These are phyloP conservation scores for Botrytis sinoallii DNA, from an alignment of 2,329 filamentous ascomycete genomes.

Conservation along the genomic window DNA sequence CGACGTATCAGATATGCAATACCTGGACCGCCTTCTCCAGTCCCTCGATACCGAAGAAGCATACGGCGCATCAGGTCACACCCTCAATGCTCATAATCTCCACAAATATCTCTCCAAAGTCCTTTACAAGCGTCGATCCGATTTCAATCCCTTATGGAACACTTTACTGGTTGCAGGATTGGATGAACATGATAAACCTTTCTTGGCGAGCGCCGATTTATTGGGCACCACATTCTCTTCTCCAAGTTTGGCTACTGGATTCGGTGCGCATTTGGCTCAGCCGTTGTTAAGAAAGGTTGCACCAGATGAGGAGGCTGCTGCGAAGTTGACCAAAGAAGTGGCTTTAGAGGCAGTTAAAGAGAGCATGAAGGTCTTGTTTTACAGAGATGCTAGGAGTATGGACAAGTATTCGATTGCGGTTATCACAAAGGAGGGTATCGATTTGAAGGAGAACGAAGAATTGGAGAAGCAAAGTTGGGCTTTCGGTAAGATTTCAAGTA, in stretches of 20 bases:
- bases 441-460: constrained; percentile 79
- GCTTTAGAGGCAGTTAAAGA: constrained; percentile 81
- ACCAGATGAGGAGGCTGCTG: constrained; percentile 76
- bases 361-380: constrained; percentile 98
- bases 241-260: constrained; percentile 88
- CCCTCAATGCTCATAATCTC: constrained; percentile 86
- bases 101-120: constrained; percentile 97
- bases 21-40: constrained; percentile 86
- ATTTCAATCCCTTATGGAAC: constrained; percentile 98
- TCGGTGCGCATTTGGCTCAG: constrained; percentile 87
- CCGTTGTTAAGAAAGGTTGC: constrained; percentile 83
- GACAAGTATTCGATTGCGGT: constrained; percentile 90
- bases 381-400: constrained; percentile 89
- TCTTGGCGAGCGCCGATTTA: constrained; percentile 87
- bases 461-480: constrained; percentile 97
- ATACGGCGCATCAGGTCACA: constrained; percentile 56
- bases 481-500: constrained; percentile 49
- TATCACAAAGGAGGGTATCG: constrained; percentile 83
- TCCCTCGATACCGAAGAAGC: constrained; percentile 86
- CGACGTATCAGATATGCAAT: constrained; percentile 99
- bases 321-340: constrained; percentile 69
- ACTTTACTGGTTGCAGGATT: constrained; percentile 87
- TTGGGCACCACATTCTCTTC: constrained; percentile 88
- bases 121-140: constrained; percentile 88
- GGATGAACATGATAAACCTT: constrained; percentile 75